These are phyloP conservation scores for Schwanniomyces yamadae DNA, from an alignment of 805 yeast species.

Conservation along the genomic window DNA sequence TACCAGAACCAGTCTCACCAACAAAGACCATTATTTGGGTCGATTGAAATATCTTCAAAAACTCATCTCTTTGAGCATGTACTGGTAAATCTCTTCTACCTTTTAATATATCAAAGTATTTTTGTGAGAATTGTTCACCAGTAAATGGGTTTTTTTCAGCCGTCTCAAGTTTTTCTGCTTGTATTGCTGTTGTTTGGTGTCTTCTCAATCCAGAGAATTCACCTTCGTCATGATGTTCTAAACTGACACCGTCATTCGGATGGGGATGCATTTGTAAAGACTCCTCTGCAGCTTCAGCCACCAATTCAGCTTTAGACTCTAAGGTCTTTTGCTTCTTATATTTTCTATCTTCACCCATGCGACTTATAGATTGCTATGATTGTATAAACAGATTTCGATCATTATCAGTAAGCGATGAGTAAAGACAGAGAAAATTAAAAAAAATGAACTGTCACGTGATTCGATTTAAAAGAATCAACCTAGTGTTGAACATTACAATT, in stretches of 20 bases:
- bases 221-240: slow-evolving; percentile 63
- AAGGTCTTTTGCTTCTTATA: slow-evolving; percentile 50
- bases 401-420: slow-evolving; percentile 5
- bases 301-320: slow-evolving; percentile 58
- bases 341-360: slow-evolving; percentile 36
- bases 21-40: slow-evolving; percentile 97
- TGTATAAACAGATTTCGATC: not conserved
- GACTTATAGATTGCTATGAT: not conserved
- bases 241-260: slow-evolving; percentile 27
- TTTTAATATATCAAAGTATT: slow-evolving; percentile 75
- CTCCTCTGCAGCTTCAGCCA: slow-evolving; percentile 68
- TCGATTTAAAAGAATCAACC: no score
- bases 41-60: slow-evolving; percentile 75
- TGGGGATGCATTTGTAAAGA: slow-evolving; percentile 50
- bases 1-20: slow-evolving; percentile 99
- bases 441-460: not conserved
- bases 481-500: no score
- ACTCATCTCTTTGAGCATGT: slow-evolving; percentile 88
- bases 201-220: slow-evolving; percentile 57
- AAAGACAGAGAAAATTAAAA: not conserved
- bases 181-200: slow-evolving; percentile 63
- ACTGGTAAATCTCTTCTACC: slow-evolving; percentile 88
- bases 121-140: slow-evolving; percentile 57
- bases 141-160: slow-evolving; percentile 77
- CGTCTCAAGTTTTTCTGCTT: slow-evolving; percentile 58